A percentile compares a stretch with the other conserved stretches of the same genome.
Evolutionary conservation across 2,329 filamentous ascomycete species (phyloP).

Genomic region (Hymenoscyphus fraxineus): DNA sequence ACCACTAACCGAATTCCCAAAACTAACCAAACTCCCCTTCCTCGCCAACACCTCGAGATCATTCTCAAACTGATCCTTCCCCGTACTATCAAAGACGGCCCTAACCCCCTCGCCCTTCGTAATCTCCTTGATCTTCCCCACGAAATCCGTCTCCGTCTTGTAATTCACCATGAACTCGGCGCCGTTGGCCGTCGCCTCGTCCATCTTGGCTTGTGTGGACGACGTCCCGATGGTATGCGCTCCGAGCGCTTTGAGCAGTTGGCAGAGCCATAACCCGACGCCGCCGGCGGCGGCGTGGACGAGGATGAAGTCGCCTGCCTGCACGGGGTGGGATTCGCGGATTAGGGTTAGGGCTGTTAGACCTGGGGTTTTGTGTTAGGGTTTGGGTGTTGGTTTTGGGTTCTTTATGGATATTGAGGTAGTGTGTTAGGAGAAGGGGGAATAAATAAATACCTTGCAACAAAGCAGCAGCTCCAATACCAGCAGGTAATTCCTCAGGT

Average conservation of each 20-base stretch:
- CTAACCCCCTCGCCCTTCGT: conserved; percentile 70
- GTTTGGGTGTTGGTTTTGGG: too few species aligned
- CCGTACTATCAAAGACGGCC: conserved; percentile 83
- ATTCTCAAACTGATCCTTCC: conserved; percentile 78
- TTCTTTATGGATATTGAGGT: too few species aligned
- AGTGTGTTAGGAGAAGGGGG: too few species aligned
- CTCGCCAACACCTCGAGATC: conserved; percentile 69
- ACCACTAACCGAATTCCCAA: conserved; percentile 70
- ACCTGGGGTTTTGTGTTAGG: conserved; percentile 32
- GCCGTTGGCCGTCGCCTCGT: conserved; percentile 65
- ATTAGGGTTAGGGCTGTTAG: conserved; percentile 79
- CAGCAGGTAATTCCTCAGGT: conserved; percentile 57
- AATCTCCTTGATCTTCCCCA: conserved; percentile 59
- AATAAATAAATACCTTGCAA: conserved; percentile 53
- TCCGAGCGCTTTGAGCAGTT: conserved; percentile 69
- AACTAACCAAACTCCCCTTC: conserved; percentile 75
- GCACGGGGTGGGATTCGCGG: conserved; percentile 67
- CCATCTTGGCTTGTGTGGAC: conserved; percentile 67
- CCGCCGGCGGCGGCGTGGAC: conserved; percentile 85
- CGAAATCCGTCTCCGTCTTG: conserved; percentile 52
- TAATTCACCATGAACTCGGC: conserved; percentile 73
- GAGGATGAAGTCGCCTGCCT: conserved; percentile 75
- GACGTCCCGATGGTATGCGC: conserved; percentile 79
- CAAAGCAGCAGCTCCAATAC: conserved; percentile 63
- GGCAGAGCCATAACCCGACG: conserved; percentile 69